Base-by-base conservation (phyloP, 192 early-diverging fungal species). In the Coemansia sp. region DNA sequence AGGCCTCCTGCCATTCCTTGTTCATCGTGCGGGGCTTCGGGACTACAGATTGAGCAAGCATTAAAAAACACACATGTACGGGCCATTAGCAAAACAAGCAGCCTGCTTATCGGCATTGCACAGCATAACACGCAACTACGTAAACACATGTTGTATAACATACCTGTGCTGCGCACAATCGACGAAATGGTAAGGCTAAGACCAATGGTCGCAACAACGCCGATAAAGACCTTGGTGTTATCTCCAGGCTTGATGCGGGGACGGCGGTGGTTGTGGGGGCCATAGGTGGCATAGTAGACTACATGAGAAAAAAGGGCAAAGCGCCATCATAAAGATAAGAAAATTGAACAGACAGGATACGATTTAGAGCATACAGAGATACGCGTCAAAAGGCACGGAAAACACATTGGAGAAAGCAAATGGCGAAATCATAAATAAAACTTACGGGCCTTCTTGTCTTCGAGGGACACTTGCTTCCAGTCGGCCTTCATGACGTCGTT, bases 231-330 rank as follows among this genome's bases (percentile, higher is more conserved):
- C 86, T 93, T 90, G 68, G 84, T 68, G 71, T 75, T 70, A 84
- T 88, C 84, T 68, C 87, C 84, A 68, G 94, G 87, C 83, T 88
- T 77, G 58, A 75, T 71, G 55, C 86, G 73, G 39, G 88, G 90
- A 64, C 91, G 87, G 63, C 97, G 93, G 52, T 90, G 86, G 81
- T 91, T 93, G 87, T 96, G 92, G 45, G 90, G 81, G 61, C 97
- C 97, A 83, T 96, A 99, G 48, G 97, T 92, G 74, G 96, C 90
- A 82, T 87, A 97, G 85, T 94, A 97, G 58, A 90, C 94, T 82
- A 82, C 45, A 70, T 15, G 61, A 8, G 25, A 20, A 21, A 59
- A 18, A 49, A 20, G 25, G 34, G 26, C 8, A 20, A 57, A 57
- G 13, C 3, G 18, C 40, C 4, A 43, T 43, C 0, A 57, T 57